Evolutionary conservation across 345 rosid species (phyloP).

Genomic region (Trapa bicornis): DNA sequence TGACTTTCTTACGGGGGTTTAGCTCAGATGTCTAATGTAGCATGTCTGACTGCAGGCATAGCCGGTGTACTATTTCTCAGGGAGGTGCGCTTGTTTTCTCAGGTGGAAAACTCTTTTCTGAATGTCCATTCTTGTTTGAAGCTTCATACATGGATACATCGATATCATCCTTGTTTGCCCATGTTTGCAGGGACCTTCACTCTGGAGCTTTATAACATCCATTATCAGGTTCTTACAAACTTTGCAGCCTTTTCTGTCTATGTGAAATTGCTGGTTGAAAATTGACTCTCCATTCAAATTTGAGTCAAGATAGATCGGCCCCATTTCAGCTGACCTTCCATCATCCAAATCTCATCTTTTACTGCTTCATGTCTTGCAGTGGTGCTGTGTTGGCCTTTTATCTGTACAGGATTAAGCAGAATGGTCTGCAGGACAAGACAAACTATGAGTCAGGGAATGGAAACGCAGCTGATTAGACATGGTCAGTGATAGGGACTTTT

Average conservation of each 20-base stretch:
- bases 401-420: slow-evolving; percentile 34
- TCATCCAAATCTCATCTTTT: not conserved
- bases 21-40: too few relatives aligned
- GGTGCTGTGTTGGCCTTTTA: slow-evolving; percentile 63
- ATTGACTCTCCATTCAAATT: not conserved
- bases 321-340: not conserved
- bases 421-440: slow-evolving; percentile 18
- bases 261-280: not conserved
- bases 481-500: slow-evolving; percentile 12
- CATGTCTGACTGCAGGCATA: slow-evolving; percentile 39
- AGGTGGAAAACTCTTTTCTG: slow-evolving; percentile 26
- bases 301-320: not conserved
- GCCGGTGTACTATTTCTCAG: slow-evolving; percentile 54
- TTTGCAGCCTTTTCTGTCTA: not conserved
- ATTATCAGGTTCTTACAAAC: not conserved
- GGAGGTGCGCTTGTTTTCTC: slow-evolving; percentile 37
- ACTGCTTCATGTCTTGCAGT: slow-evolving; percentile 28
- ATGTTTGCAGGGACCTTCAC: not conserved
- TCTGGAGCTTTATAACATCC: not conserved
- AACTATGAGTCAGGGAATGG: slow-evolving; percentile 23
- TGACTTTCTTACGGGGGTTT: too few relatives aligned
- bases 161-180: not conserved
- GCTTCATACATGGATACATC: not conserved
- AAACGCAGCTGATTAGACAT: slow-evolving; percentile 14
- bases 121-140: not conserved